Percentiles rank a stretch among this genome's conserved stretches.
phyloP scores from a whole-genome alignment of 768 basidiomycete genomes.

The Mycena maculata region DNA sequence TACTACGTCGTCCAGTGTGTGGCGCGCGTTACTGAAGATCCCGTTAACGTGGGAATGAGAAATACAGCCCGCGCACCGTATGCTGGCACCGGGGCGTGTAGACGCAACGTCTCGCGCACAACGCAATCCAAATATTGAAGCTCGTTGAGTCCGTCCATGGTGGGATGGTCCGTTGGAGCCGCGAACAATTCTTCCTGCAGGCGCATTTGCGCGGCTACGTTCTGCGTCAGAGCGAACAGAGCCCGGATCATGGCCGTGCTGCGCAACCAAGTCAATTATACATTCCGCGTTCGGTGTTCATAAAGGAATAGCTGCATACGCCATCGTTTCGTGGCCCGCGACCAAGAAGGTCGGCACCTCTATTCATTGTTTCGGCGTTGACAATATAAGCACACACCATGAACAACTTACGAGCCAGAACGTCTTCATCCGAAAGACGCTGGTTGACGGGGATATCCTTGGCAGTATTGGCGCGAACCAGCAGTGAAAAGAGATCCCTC shows the following conservation, averaged over 20 bases:
- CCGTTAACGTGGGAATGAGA: neutral
- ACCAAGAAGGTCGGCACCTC: neutral
- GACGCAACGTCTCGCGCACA: conserved; percentile 6
- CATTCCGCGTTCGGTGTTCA: neutral
- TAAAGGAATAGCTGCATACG: neutral
- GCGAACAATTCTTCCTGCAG: neutral
- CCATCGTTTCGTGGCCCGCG: neutral
- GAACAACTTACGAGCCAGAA: conserved; percentile 58
- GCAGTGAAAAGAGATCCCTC: conserved; percentile 64
- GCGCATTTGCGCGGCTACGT: neutral
- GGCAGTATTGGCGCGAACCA: conserved; percentile 73
- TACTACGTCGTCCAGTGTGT: conserved; percentile 47
- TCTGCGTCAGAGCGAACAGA: neutral
- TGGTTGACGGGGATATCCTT: conserved; percentile 66
- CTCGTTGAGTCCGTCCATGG: conserved; percentile 1
- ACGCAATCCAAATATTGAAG: conserved; percentile 6
- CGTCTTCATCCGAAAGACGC: conserved; percentile 69
- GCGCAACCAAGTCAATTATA: neutral
- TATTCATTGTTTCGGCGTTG: neutral
- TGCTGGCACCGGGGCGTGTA: neutral
- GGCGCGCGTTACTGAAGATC: conserved; percentile 32
- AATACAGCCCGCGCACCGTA: too few relatives aligned
- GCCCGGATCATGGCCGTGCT: conserved; percentile 2
- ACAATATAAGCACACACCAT: neutral
- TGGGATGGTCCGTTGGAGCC: neutral